Percentiles rank a stretch among this genome's conserved stretches.
These are phyloP conservation scores for Chaetomiaceae sp. DNA, from an alignment of 2,329 filamentous ascomycete genomes.

Conservation along the genomic window DNA sequence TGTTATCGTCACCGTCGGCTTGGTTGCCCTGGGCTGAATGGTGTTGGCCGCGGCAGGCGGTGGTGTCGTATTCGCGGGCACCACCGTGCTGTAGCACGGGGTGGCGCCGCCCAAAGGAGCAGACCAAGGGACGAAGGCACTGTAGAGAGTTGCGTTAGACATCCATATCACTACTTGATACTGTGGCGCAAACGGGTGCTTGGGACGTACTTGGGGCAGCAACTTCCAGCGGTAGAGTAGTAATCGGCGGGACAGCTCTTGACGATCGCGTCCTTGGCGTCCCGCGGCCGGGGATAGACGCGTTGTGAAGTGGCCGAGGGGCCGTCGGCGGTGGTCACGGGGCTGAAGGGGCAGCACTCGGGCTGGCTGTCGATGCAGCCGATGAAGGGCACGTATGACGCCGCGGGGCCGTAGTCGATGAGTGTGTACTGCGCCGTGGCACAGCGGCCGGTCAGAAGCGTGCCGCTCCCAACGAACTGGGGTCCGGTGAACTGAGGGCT, in stretches of 20 bases:
- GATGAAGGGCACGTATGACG: conserved; percentile 20
- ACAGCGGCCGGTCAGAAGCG: conserved; percentile 12
- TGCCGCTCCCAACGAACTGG: conserved; percentile 1
- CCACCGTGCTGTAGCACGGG: conserved; percentile 16
- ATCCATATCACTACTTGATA: no score
- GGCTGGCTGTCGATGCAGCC: conserved; percentile 18
- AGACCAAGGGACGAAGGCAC: conserved; percentile 20
- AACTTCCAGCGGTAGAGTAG: conserved; percentile 15
- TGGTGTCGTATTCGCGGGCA: conserved; percentile 3
- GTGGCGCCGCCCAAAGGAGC: conserved; percentile 17
- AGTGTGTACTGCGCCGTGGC: conserved; percentile 17
- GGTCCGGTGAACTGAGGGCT: neutral
- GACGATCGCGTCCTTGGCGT: conserved; percentile 9
- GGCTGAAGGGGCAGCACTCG: conserved; percentile 21
- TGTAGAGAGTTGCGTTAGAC: conserved; percentile 5
- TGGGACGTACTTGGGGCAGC: conserved; percentile 22
- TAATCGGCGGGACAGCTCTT: conserved; percentile 20
- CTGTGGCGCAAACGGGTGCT: neutral
- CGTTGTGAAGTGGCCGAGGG: neutral
- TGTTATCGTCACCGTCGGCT: conserved; percentile 16
- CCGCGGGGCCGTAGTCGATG: conserved; percentile 15
- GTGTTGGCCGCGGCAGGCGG: neutral
- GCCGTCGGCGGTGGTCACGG: neutral
- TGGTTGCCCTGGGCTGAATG: neutral
- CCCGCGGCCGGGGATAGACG: conserved; percentile 10